A percentile compares a stretch with the other conserved stretches of the same genome.
phyloP scores from a whole-genome alignment of 345 rosid species.

The Cardamine chenopodiifolia region DNA sequence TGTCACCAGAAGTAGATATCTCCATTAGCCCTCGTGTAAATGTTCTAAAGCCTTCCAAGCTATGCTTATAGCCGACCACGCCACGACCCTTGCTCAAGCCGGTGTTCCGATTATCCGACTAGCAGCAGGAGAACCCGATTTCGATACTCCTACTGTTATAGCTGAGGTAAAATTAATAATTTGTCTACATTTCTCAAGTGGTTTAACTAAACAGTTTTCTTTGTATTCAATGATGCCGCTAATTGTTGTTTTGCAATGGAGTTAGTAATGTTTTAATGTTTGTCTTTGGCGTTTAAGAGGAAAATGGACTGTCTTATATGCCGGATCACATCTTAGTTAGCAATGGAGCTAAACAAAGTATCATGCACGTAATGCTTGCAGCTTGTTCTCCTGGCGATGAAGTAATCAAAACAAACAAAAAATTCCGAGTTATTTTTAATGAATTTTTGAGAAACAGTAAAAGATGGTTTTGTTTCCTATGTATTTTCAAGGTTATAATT shows the following conservation, averaged over 20 bases:
- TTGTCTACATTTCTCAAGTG: conserved; percentile 31
- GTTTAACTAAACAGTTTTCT: conserved; percentile 45
- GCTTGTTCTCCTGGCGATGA: conserved; percentile 79
- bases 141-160: conserved; percentile 72
- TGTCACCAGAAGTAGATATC: conserved; percentile 51
- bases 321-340: conserved; percentile 87
- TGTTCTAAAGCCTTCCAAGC: conserved; percentile 81
- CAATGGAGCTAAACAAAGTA: conserved; percentile 91
- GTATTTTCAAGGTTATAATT: conserved; percentile 65
- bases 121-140: conserved; percentile 98
- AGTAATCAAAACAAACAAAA: conserved; percentile 48
- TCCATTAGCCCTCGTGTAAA: conserved; percentile 78
- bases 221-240: not conserved
- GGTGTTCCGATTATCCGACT: conserved; percentile 81
- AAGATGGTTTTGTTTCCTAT: not conserved
- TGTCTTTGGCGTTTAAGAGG: conserved; percentile 50
- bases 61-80: conserved; percentile 84
- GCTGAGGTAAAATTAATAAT: conserved; percentile 65
- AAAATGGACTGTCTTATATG: conserved; percentile 73
- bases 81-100: conserved; percentile 72
- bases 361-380: conserved; percentile 66
- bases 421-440: no score
- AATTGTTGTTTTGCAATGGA: no score
- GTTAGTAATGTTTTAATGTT: not conserved
- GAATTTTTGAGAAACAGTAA: not conserved